These are phyloP conservation scores for Vigna angularis DNA, from an alignment of 306 rosid species.

Conservation along the genomic window DNA sequence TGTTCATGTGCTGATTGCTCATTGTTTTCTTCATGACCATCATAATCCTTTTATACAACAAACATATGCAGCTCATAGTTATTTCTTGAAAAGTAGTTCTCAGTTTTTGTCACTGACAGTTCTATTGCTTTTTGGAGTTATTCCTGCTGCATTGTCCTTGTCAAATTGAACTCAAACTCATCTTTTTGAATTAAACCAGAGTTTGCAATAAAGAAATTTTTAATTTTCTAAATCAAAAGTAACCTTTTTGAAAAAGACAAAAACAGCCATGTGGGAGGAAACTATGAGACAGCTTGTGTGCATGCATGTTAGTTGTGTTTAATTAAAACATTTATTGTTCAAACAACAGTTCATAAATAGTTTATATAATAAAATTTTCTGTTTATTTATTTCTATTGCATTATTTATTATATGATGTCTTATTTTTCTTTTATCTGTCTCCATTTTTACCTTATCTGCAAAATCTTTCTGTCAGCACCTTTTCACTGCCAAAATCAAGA, in stretches of 20 bases:
- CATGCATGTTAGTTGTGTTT: neutral
- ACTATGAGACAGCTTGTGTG: neutral
- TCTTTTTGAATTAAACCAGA: constrained; percentile 15
- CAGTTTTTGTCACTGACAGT: neutral
- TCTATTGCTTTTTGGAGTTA: constrained; percentile 30
- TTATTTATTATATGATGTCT: no score
- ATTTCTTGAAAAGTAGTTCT: constrained; percentile 6
- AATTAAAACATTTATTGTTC: no score
- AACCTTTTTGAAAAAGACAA: no score
- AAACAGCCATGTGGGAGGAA: neutral
- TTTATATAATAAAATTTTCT: no score
- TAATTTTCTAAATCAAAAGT: no score
- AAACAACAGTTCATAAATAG: no score
- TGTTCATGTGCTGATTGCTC: constrained; percentile 13
- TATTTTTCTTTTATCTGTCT: neutral
- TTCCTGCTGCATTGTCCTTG: constrained; percentile 88
- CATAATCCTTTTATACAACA: constrained; percentile 1
- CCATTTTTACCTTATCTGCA: neutral
- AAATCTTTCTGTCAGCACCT: neutral
- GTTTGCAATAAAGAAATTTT: neutral
- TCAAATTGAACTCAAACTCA: constrained; percentile 64
- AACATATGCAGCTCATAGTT: neutral
- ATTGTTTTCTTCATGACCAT: constrained; percentile 8
- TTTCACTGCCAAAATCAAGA: neutral
- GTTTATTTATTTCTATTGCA: no score